Base-by-base conservation (phyloP, 805 yeast genomes). In the Candida nanaspora region DNA sequence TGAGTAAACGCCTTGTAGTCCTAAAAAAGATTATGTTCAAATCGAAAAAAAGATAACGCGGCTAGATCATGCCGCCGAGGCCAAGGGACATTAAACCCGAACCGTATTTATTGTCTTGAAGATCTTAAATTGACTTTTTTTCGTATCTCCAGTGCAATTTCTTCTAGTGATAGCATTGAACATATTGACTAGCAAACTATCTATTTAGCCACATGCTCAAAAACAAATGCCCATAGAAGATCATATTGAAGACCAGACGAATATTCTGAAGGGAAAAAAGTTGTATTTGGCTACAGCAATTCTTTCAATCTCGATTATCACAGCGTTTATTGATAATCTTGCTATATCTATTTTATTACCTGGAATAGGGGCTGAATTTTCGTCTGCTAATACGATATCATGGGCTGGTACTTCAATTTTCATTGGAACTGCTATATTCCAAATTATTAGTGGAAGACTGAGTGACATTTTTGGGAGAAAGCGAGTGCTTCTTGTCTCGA, bases 321-420 rank as follows among this genome's bases (percentile, higher is more conserved):
- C 34, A 19, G 34, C 72, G 2, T 72, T 72, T 53, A 61, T 72
- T n/a, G 80, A 74, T 55, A 76, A 70, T 44, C 66, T 72, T 2
- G 65, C 74, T 23, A 64, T 72, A 28, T 63, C 73, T 1, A 69
- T 73, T 11, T 74, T 73, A 2, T 63, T 73, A 29, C 66, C 80
- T 1, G 43, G 50, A n/a, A 74, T 76, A 29, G 76, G 73, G 7
- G 50, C 59, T 22, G 78, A 68, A 26, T 56, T 76, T 35, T 41
- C 72, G 35, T 15, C 15, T 15, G 61, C 59, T 31, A 57, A 58
- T 19, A 67, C 78, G 1, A 72, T 76, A 34, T 68, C 75, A 38
- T 77, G 83, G 82, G 79, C 78, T 0, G 80, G 80, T 9, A 70
- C 82, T 0, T 69, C 80, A 2, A 54, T 70, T 13, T 54, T 74